A percentile compares a stretch with the other conserved stretches of the same genome.
Evolutionary conservation across 2,329 filamentous ascomycete genomes (phyloP).

Genomic region (Lachnellula hyalina): DNA sequence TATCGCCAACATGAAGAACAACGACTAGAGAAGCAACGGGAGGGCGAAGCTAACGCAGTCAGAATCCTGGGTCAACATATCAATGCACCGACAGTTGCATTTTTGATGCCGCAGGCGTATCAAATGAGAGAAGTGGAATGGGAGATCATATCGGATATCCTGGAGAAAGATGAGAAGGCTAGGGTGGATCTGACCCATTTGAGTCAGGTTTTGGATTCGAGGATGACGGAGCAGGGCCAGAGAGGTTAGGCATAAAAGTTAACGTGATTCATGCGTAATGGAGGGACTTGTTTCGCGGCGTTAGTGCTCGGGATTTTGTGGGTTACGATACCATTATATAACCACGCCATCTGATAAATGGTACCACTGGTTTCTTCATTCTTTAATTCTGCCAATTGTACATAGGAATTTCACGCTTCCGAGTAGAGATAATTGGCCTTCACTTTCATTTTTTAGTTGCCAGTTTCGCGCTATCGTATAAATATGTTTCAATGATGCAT

Average conservation of each 20-base stretch:
- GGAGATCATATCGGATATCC: slow-evolving; percentile 57
- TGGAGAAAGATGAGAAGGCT: slow-evolving; percentile 28
- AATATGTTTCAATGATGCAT: neutral
- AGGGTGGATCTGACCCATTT: slow-evolving; percentile 43
- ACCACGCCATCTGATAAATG: slow-evolving; percentile 13
- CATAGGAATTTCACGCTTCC: neutral
- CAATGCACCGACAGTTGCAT: slow-evolving; percentile 59
- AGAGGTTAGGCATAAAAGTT: neutral
- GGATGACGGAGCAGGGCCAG: slow-evolving; percentile 14
- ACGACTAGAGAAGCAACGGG: slow-evolving; percentile 39
- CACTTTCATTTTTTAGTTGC: too few species aligned
- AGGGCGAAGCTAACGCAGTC: slow-evolving; percentile 52
- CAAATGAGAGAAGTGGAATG: slow-evolving; percentile 68
- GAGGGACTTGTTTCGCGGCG: too few species aligned
- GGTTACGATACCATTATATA: slow-evolving; percentile 10
- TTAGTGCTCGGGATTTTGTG: neutral
- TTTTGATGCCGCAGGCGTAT: slow-evolving; percentile 63
- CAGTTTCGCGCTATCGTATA: too few species aligned
- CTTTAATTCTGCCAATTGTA: neutral
- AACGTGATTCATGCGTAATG: too few species aligned
- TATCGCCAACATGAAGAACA: slow-evolving; percentile 39
- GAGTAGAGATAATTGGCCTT: too few species aligned
- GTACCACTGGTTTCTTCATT: slow-evolving; percentile 16
- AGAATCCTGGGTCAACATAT: slow-evolving; percentile 60
- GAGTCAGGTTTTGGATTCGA: slow-evolving; percentile 45